Conservation (phyloP, 768 basidiomycete genomes). For the Rubroboletus satanas region DNA sequence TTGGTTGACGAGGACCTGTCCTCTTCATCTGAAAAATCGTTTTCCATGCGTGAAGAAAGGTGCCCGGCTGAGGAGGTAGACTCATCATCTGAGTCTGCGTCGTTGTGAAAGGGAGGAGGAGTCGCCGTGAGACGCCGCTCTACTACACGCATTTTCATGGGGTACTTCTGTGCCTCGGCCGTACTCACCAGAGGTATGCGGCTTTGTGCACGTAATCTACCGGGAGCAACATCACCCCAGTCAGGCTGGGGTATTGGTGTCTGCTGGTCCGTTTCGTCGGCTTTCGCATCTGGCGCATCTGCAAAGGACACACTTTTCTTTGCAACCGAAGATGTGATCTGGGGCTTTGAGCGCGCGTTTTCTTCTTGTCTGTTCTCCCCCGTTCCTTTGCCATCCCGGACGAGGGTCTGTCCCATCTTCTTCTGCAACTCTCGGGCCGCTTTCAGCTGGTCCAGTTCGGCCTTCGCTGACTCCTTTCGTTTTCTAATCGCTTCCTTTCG, state of each 20-base stretch:
- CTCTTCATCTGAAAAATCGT: conserved; percentile 22
- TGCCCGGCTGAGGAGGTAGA: conserved; percentile 38
- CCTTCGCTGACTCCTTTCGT: conserved; percentile 45
- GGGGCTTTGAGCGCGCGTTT: conserved; percentile 25
- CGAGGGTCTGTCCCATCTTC: conserved; percentile 72
- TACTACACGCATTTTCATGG: conserved; percentile 68
- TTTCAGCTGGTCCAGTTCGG: conserved; percentile 39
- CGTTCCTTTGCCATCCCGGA: conserved; percentile 40
- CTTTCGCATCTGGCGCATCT: conserved; percentile 31
- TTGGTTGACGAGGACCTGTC: conserved; percentile 20
- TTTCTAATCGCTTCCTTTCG: conserved; percentile 47
- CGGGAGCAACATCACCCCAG: conserved; percentile 56
- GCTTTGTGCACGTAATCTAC: conserved; percentile 41
- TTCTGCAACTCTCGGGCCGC: conserved; percentile 55
- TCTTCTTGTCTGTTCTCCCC: conserved; percentile 33
- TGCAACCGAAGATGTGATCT: conserved; percentile 30
- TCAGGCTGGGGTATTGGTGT: conserved; percentile 23
- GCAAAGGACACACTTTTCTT: conserved; percentile 70
- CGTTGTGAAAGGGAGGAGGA: conserved; percentile 7
- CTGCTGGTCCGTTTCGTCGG: conserved; percentile 14
- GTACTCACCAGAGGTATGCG: conserved; percentile 34
- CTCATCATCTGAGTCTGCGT: conserved; percentile 68
- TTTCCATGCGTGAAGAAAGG: conserved; percentile 33
- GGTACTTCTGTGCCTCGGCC: conserved; percentile 34
- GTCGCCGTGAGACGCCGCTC: conserved; percentile 49